phyloP scores from a whole-genome alignment of 306 rosid species.

The Rosa rugosa region DNA sequence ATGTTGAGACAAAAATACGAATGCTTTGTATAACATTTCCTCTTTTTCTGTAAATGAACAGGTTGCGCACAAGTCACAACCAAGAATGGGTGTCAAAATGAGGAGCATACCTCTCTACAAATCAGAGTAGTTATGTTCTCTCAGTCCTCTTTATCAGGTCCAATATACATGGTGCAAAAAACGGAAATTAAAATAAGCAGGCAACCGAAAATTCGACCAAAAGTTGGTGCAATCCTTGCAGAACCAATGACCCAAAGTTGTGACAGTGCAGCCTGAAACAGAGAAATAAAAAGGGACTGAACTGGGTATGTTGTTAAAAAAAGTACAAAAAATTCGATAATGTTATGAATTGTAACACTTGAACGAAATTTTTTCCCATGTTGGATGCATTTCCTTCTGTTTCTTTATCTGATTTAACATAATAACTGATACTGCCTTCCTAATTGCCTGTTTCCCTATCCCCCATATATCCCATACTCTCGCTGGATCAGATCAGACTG shows the following conservation, averaged over 20 bases:
- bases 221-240: slow-evolving; percentile 42
- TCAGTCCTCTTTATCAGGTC: slow-evolving; percentile 77
- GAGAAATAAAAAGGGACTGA: neutral
- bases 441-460: neutral
- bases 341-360: neutral
- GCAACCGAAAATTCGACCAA: slow-evolving; percentile 55
- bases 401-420: neutral
- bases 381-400: neutral
- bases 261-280: slow-evolving; percentile 58
- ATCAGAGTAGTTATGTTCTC: slow-evolving; percentile 12
- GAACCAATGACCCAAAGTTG: slow-evolving; percentile 58
- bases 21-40: neutral
- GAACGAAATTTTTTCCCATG: neutral
- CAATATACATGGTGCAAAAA: slow-evolving; percentile 63
- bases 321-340: neutral
- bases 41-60: neutral
- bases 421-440: neutral
- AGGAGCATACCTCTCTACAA: slow-evolving; percentile 17
- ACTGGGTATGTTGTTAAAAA: neutral
- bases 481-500: neutral
- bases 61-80: slow-evolving; percentile 6
- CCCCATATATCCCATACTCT: neutral
- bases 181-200: slow-evolving; percentile 58
- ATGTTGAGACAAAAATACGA: neutral
- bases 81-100: slow-evolving; percentile 15